phyloP scores from a whole-genome alignment of 2,329 filamentous ascomycete genomes.

The Teratosphaeria destructans region DNA sequence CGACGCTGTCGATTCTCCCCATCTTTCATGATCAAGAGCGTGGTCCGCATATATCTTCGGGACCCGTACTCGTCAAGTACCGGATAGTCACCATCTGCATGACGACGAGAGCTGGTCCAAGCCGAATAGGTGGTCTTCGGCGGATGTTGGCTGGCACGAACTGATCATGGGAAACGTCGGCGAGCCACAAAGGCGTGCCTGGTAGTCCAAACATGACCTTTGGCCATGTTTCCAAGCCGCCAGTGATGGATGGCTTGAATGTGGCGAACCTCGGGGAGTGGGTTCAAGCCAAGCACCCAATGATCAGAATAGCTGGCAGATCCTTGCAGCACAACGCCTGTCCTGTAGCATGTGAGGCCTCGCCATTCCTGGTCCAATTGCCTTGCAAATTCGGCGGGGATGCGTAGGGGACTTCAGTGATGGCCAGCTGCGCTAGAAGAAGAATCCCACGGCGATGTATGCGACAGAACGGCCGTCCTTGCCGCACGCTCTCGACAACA shows the following conservation, averaged over 20 bases:
- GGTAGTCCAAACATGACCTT: constrained; percentile 44
- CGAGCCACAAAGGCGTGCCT: constrained; percentile 57
- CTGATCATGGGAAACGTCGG: constrained; percentile 37
- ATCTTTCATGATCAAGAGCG: not conserved
- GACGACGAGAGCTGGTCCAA: not conserved
- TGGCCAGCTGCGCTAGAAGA: constrained; percentile 7
- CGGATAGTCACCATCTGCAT: not conserved
- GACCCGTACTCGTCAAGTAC: not conserved
- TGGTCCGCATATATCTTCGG: constrained; percentile 8
- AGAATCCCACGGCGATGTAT: no score
- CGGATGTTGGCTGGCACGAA: not conserved
- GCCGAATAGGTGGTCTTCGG: not conserved
- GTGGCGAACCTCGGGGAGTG: not conserved
- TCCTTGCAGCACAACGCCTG: constrained; percentile 13
- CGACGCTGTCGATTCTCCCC: not conserved
- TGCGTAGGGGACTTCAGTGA: constrained; percentile 12
- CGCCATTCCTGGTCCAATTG: constrained; percentile 15
- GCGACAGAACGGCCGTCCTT: no score
- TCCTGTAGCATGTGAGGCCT: constrained; percentile 12
- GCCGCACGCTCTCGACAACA: no score
- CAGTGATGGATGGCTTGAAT: constrained; percentile 41
- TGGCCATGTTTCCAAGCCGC: constrained; percentile 51
- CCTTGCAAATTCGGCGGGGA: constrained; percentile 13
- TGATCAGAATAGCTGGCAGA: constrained; percentile 37
- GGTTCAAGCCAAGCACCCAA: not conserved